A percentile compares a stretch with the other conserved stretches of the same genome.
These are phyloP conservation scores for Spencermartinsiella ligniputridi DNA, from an alignment of 1,139 yeast genomes.

Conservation along the genomic window DNA sequence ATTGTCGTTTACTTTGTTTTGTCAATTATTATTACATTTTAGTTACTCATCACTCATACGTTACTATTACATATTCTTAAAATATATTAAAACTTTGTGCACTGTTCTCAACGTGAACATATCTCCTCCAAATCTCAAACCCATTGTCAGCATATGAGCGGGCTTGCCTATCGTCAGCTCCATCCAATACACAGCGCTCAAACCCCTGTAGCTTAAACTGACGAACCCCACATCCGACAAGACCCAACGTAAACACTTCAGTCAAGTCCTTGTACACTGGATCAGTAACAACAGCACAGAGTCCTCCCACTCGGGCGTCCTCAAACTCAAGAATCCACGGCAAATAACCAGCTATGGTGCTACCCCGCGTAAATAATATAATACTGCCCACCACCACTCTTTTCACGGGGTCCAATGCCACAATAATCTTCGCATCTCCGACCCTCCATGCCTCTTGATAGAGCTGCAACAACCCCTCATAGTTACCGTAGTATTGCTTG, in stretches of 20 bases:
- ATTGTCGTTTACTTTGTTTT: too few species aligned
- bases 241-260: slow-evolving; percentile 53
- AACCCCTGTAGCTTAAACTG: slow-evolving; percentile 40
- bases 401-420: slow-evolving; percentile 54
- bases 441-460: slow-evolving; percentile 26
- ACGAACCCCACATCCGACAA: slow-evolving; percentile 57
- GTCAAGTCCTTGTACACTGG: slow-evolving; percentile 51
- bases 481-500: slow-evolving; percentile 23
- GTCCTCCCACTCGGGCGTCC: slow-evolving; percentile 44
- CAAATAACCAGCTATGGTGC: slow-evolving; percentile 45
- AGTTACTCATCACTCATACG: too few species aligned
- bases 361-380: slow-evolving; percentile 48
- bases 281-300: slow-evolving; percentile 56
- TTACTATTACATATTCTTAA: slow-evolving; percentile 3
- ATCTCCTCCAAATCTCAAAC: slow-evolving; percentile 27
- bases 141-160: slow-evolving; percentile 25
- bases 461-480: slow-evolving; percentile 28
- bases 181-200: slow-evolving; percentile 32
- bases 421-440: slow-evolving; percentile 41
- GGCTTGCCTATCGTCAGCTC: slow-evolving; percentile 30
- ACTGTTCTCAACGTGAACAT: slow-evolving; percentile 15
- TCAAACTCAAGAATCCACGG: slow-evolving; percentile 44
- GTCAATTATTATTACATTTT: too few species aligned
- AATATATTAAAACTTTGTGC: neutral
- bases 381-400: slow-evolving; percentile 54